Conservation (phyloP, 2,329 filamentous ascomycete genomes). For the Dryadomyces quercus-mongolicae region DNA sequence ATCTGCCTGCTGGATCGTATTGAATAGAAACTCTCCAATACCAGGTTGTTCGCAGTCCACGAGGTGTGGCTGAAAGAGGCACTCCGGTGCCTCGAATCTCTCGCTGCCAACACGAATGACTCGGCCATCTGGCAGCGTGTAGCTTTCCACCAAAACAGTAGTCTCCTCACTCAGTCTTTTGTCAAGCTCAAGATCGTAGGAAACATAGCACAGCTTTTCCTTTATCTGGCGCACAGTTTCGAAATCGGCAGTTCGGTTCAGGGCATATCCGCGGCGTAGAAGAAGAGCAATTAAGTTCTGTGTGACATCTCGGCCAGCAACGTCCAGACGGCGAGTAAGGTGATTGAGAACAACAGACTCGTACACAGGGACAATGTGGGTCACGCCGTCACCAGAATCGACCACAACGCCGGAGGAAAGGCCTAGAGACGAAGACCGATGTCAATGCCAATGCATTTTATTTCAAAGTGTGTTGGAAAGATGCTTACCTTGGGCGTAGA, state of each 20-base stretch:
- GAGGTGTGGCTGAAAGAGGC: constrained; percentile 94
- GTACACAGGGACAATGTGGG: constrained; percentile 96
- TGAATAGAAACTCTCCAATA: constrained; percentile 95
- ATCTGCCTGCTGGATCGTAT: constrained; percentile 93
- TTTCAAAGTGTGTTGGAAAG: not conserved
- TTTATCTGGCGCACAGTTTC: constrained; percentile 99
- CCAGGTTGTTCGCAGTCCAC: constrained; percentile 96
- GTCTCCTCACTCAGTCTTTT: constrained; percentile 95
- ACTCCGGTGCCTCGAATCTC: constrained; percentile 95
- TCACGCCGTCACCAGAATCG: constrained; percentile 95
- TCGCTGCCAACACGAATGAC: constrained; percentile 95
- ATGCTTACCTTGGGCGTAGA: constrained; percentile 77
- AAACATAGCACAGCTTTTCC: constrained; percentile 99
- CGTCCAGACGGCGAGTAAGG: constrained; percentile 84
- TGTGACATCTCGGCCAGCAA: constrained; percentile 95
- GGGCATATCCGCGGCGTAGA: constrained; percentile 82
- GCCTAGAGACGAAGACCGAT: constrained; percentile 33
- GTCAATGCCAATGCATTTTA: constrained; percentile 1
- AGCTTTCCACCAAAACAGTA: constrained; percentile 91
- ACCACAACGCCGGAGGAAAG: constrained; percentile 93
- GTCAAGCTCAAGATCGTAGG: constrained; percentile 93
- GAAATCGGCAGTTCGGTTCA: constrained; percentile 97
- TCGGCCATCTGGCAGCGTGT: constrained; percentile 90
- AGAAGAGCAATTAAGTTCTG: constrained; percentile 93
- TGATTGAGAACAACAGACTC: constrained; percentile 97